Evolutionary conservation across 768 basidiomycete genomes (phyloP).

Genomic region (Leccinum obscurum): DNA sequence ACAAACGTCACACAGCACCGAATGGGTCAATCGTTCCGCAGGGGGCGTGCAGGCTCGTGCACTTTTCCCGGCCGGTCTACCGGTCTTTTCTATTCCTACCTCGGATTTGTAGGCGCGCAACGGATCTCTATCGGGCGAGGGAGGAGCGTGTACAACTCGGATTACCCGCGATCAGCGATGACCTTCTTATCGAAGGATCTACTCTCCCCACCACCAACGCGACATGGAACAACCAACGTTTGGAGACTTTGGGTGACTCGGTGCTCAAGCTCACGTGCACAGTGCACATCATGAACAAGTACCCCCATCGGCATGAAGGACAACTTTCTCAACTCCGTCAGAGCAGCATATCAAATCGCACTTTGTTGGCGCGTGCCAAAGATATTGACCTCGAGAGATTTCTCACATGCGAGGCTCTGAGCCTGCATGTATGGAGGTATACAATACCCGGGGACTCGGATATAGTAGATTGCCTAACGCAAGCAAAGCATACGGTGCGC

Average conservation of each 20-base stretch:
- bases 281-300: conserved; percentile 75
- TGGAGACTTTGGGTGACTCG: conserved; percentile 87
- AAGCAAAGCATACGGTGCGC: conserved; percentile 31
- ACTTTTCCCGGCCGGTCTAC: conserved; percentile 51
- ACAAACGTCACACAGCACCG: conserved; percentile 23
- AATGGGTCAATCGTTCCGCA: conserved; percentile 40
- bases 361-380: conserved; percentile 65
- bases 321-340: conserved; percentile 69
- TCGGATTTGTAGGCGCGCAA: conserved; percentile 63
- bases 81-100: conserved; percentile 61
- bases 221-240: conserved; percentile 76
- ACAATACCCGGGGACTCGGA: conserved; percentile 41
- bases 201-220: conserved; percentile 67
- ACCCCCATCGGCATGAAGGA: conserved; percentile 79
- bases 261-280: conserved; percentile 77
- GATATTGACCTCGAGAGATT: conserved; percentile 62
- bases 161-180: conserved; percentile 58
- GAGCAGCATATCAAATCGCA: conserved; percentile 67
- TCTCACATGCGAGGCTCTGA: conserved; percentile 59
- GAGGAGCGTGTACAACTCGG: conserved; percentile 52
- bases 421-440: conserved; percentile 60
- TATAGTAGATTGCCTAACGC: conserved; percentile 30
- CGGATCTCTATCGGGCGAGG: conserved; percentile 60
- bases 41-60: conserved; percentile 53
- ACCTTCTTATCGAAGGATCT: conserved; percentile 68